These are phyloP conservation scores for Scutellaria barbata DNA, from an alignment of 257 asterid genomes.

Conservation along the genomic window DNA sequence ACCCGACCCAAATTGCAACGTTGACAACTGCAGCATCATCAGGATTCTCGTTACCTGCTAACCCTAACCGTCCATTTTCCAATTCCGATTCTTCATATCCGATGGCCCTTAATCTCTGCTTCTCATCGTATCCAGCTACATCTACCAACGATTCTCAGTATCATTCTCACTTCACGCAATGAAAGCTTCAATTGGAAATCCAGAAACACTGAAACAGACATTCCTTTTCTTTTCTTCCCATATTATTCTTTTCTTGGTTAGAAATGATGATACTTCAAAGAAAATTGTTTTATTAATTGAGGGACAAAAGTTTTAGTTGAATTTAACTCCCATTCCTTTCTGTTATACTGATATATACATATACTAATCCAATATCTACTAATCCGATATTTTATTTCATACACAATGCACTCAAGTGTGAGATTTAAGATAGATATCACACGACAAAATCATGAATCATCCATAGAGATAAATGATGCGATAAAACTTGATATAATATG, in stretches of 20 bases:
- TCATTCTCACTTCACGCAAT: constrained; percentile 41
- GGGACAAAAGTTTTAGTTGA: not conserved
- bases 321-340: not conserved
- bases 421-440: too few species aligned
- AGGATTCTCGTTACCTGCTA: constrained; percentile 76
- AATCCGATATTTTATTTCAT: too few species aligned
- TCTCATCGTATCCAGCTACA: constrained; percentile 41
- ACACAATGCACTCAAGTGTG: too few species aligned
- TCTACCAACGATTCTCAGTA: constrained; percentile 41
- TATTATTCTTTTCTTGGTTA: constrained; percentile 31
- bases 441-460: too few species aligned
- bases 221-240: not conserved
- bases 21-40: constrained; percentile 80
- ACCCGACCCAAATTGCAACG: constrained; percentile 45
- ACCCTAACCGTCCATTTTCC: constrained; percentile 28
- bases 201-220: constrained; percentile 3
- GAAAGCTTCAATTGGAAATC: constrained; percentile 2
- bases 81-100: constrained; percentile 31
- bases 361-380: too few species aligned
- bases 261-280: not conserved
- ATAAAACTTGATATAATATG: too few species aligned
- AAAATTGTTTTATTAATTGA: constrained; percentile 9
- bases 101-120: constrained; percentile 41
- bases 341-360: not conserved
- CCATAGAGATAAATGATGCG: too few species aligned